A percentile compares a stretch with the other conserved stretches of the same genome.
Evolutionary conservation across 2,329 filamentous ascomycete genomes (phyloP).

Genomic region (Fusarium sp.): DNA sequence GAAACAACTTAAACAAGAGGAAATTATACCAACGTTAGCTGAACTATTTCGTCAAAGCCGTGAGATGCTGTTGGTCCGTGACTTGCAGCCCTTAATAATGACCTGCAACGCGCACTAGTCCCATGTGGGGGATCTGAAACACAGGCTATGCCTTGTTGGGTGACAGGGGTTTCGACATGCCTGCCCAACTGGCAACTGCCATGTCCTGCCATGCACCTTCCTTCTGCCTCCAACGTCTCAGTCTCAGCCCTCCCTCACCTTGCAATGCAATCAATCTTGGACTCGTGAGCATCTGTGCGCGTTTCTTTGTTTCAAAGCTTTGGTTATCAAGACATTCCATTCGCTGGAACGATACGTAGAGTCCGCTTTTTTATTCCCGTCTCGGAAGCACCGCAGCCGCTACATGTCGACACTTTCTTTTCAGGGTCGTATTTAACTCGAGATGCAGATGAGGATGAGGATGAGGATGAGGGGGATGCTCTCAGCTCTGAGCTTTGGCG

Average conservation of each 20-base stretch:
- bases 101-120: constrained; percentile 36
- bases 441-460: background rate
- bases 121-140: constrained; percentile 31
- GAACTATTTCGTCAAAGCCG: constrained; percentile 6
- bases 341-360: background rate
- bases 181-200: no score
- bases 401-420: constrained; percentile 28
- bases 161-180: background rate
- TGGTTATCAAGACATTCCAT: background rate
- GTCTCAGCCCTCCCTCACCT: constrained; percentile 25
- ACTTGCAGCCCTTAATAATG: constrained; percentile 34
- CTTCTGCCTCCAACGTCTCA: constrained; percentile 35
- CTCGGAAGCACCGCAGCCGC: constrained; percentile 20
- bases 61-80: constrained; percentile 26
- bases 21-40: constrained; percentile 1
- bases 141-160: constrained; percentile 10
- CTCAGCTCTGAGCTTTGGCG: constrained; percentile 11
- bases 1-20: background rate
- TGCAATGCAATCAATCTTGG: constrained; percentile 13
- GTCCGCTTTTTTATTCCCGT: constrained; percentile 27
- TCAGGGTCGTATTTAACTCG: constrained; percentile 12
- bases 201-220: background rate
- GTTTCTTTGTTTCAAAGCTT: constrained; percentile 31
- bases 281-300: constrained; percentile 19
- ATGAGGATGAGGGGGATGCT: background rate